These are phyloP conservation scores for Calonectria pteridis DNA, from an alignment of 2,329 filamentous ascomycete species.

Conservation along the genomic window DNA sequence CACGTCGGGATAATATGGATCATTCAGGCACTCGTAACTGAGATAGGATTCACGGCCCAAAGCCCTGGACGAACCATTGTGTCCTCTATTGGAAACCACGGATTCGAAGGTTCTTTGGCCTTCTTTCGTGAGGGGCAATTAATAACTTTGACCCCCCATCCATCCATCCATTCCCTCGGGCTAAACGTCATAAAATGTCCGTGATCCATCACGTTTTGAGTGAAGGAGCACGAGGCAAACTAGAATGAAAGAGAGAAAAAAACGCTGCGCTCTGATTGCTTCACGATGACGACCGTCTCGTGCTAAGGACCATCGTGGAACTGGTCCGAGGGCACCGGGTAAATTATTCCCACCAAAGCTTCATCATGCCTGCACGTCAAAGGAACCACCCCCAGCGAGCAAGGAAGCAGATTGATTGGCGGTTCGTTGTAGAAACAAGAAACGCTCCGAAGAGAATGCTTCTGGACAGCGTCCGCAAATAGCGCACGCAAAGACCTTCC, in stretches of 20 bases:
- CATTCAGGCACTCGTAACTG: background rate
- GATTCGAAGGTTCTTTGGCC: background rate
- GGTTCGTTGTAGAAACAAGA: conserved; percentile 11
- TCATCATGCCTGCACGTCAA: background rate
- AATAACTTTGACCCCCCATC: background rate
- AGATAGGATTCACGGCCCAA: background rate
- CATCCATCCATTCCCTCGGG: background rate
- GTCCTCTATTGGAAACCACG: background rate
- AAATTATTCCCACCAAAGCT: background rate
- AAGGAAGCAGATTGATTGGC: conserved; percentile 34
- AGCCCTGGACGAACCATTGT: background rate
- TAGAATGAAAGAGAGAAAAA: background rate
- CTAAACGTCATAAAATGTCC: conserved; percentile 2
- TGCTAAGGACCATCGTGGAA: background rate
- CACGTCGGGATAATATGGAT: background rate
- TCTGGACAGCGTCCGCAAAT: conserved; percentile 31
- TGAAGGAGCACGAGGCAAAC: background rate
- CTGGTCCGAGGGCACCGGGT: background rate
- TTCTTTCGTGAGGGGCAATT: background rate
- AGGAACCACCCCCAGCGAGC: background rate
- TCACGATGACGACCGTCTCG: background rate
- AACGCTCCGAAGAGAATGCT: conserved; percentile 5
- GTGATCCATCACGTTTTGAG: background rate
- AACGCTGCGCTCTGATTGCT: background rate
- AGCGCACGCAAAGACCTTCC: conserved; percentile 3